Conservation (phyloP, 331 rosid genomes). For the Dryas integrifolia region DNA sequence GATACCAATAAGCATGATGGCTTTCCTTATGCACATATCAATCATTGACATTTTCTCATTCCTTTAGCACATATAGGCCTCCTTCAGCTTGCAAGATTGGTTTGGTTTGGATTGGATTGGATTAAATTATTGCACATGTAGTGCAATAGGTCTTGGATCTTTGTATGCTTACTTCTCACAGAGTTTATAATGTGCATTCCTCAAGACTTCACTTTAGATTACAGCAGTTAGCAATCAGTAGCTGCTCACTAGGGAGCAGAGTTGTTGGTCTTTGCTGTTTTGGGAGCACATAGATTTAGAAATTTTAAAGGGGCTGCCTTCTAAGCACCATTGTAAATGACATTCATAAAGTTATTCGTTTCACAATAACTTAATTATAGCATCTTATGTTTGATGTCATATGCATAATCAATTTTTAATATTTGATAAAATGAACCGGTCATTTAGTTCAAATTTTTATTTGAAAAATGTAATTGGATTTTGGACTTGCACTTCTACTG, state of each 20-base stretch:
- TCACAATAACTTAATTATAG: neutral
- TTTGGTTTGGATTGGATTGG: neutral
- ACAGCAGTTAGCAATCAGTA: neutral
- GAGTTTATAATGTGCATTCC: neutral
- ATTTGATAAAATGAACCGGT: no score
- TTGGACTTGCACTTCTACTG: no score
- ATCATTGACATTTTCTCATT: neutral
- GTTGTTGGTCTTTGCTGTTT: neutral
- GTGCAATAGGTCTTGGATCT: neutral
- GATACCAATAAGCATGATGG: slow-evolving; percentile 11
- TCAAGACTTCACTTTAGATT: neutral
- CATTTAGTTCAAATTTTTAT: no score
- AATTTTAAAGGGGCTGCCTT: neutral
- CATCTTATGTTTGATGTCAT: no score
- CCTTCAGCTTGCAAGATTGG: neutral
- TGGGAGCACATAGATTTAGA: neutral
- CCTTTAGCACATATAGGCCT: neutral
- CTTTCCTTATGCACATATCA: slow-evolving; percentile 1
- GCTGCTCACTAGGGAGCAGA: neutral
- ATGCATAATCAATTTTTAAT: no score
- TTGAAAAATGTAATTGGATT: no score
- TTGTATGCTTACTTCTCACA: neutral
- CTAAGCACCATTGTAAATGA: slow-evolving; percentile 1
- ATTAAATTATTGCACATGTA: neutral
- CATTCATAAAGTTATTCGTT: neutral